A percentile compares a stretch with the other conserved stretches of the same genome.
Conservation (phyloP, 192 early-diverging fungal genomes). For the Obelidium mucronatum region DNA sequence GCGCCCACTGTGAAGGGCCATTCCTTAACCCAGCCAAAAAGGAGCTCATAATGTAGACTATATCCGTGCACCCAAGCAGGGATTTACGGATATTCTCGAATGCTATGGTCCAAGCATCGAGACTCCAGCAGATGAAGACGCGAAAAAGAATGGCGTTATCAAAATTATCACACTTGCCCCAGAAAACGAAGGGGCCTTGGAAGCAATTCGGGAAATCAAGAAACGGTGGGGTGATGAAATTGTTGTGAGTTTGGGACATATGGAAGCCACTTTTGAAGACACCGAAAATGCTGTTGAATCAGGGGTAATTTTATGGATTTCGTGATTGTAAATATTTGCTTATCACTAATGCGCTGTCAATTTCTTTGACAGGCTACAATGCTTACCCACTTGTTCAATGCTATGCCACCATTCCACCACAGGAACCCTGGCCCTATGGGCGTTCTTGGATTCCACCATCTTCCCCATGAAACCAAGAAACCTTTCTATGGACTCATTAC, state of each 20-base stretch:
- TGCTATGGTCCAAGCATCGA: conserved; percentile 71
- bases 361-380: conserved; percentile 81
- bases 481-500: conserved; percentile 88
- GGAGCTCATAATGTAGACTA: conserved; percentile 77
- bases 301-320: conserved; percentile 40
- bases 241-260: conserved; percentile 65
- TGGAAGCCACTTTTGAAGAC: not conserved
- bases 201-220: conserved; percentile 61
- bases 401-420: conserved; percentile 70
- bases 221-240: conserved; percentile 65
- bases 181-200: not conserved
- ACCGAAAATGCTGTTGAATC: conserved; percentile 21
- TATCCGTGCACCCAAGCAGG: conserved; percentile 65
- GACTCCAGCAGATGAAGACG: conserved; percentile 63
- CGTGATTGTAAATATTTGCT: not conserved
- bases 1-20: conserved; percentile 72
- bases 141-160: conserved; percentile 78
- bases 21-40: conserved; percentile 70
- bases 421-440: conserved; percentile 84
- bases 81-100: conserved; percentile 69
- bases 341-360: too few species aligned
- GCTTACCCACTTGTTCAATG: conserved; percentile 73
- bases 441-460: conserved; percentile 59
- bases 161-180: conserved; percentile 61
- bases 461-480: conserved; percentile 39